Base-by-base conservation (phyloP, 2,329 filamentous ascomycete genomes). In the Microdochium bolleyi region DNA sequence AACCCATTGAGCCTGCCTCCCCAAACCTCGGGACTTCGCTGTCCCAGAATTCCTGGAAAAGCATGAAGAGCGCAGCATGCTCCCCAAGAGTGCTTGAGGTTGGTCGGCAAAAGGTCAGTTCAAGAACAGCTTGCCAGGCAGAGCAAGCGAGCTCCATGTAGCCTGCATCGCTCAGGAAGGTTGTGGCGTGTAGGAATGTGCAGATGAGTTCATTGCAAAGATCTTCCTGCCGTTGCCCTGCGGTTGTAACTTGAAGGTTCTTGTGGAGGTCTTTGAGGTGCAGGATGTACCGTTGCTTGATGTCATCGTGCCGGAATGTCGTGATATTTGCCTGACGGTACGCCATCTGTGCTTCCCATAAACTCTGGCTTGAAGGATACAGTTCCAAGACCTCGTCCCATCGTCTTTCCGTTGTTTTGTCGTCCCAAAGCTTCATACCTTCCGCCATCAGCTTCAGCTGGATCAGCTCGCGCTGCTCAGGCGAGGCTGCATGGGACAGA, bases 41-140 rank as follows among this genome's bases (percentile, higher is more conserved):
- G 54, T 96, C 90, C 94, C 94, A 97, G 57, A 94, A 96, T 2
- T 84, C 77, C 49, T 80, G 73, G 56, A 96, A 88, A 0, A 56
- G 55, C 24, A 11, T 13, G 14, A 27, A 30, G 3, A 30, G 24
- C 27, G 27, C 27, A 30, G 11, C 11, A 30, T 30, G 27, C 2
- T 46, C 57, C 41, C 61, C 49, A n/a, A 61, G 52, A 2, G 70
- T 50, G 41, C 41, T 13, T 4, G 63, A 52, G 3, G 60, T 51
- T 2, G 87, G 83, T 2, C 74, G 74, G 49, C 82, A 83, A 54
- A 90, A 79, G 19, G 81, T 83, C 51, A 87, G 74, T 62, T 96
- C 92, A 0, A 96, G 69, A 1, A 88, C 61, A 5, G 83, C 88
- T 69, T 97, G 92, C 91, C 92, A 96, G 4, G 87, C 76, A 10